Conservation (phyloP, 73 alveolate species). For the Paramecium biaurelia region DNA sequence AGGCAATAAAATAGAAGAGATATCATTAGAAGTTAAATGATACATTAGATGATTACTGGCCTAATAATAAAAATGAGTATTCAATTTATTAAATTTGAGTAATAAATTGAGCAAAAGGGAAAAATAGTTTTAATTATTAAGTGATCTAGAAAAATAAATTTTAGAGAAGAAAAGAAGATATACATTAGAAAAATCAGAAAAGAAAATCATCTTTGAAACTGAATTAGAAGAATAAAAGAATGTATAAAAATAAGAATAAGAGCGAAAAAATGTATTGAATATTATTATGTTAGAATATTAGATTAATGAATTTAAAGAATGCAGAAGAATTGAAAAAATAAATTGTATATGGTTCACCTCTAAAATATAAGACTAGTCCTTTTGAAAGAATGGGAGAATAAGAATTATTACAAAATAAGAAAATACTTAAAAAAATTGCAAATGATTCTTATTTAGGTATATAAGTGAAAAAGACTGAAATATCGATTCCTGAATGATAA, state of each 20-base stretch:
- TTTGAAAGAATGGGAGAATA: background rate
- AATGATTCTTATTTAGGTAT: background rate
- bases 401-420: conserved; percentile 18
- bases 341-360: background rate
- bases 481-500: background rate
- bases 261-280: background rate
- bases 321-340: conserved; percentile 26
- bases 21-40: background rate
- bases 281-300: background rate
- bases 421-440: background rate
- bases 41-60: background rate
- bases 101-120: background rate
- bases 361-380: background rate
- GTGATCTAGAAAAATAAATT: background rate
- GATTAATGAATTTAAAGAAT: background rate
- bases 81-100: background rate
- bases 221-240: background rate
- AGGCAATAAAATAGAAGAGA: background rate
- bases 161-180: background rate
- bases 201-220: background rate
- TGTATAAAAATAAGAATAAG: background rate
- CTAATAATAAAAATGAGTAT: background rate
- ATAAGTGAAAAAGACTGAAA: background rate
- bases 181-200: background rate
- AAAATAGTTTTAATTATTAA: background rate